Percentiles rank a stretch among this genome's conserved stretches.
Evolutionary conservation across 2,329 filamentous ascomycete species (phyloP).

Genomic region (Fusarium brachygibbosum): DNA sequence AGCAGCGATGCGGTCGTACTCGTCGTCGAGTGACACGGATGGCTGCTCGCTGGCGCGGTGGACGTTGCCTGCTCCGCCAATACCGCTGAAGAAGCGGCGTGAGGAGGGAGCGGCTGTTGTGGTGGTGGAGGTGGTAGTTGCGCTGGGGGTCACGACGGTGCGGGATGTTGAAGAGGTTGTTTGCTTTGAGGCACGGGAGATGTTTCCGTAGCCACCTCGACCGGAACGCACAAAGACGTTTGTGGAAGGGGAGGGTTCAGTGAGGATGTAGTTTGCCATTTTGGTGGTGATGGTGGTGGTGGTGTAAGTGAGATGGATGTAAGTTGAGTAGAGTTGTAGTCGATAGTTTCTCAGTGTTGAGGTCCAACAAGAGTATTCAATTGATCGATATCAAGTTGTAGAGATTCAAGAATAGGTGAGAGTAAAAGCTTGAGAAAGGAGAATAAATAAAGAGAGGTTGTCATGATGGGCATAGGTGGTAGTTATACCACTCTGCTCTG

Average conservation of each 20-base stretch:
- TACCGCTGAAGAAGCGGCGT: slow-evolving; percentile 73
- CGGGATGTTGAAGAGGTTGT: slow-evolving; percentile 62
- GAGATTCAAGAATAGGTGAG: slow-evolving; percentile 6
- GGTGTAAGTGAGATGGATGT: slow-evolving; percentile 27
- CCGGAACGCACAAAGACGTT: slow-evolving; percentile 62
- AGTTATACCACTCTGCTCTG: slow-evolving; percentile 42
- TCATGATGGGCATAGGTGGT: slow-evolving; percentile 40
- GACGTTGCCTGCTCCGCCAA: slow-evolving; percentile 75
- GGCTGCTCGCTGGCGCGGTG: slow-evolving; percentile 62
- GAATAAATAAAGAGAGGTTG: slow-evolving; percentile 27
- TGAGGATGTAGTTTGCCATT: slow-evolving; percentile 54
- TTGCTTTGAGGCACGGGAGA: slow-evolving; percentile 63
- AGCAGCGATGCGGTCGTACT: slow-evolving; percentile 60
- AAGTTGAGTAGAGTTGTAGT: slow-evolving; percentile 13
- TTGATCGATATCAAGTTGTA: slow-evolving; percentile 2
- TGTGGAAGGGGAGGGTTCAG: slow-evolving; percentile 52
- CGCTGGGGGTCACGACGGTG: slow-evolving; percentile 57
- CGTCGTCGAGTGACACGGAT: slow-evolving; percentile 65
- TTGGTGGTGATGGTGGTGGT: slow-evolving; percentile 23
- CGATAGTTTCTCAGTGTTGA: slow-evolving; percentile 9
- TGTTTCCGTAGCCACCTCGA: slow-evolving; percentile 70
- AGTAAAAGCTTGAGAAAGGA: slow-evolving; percentile 13
- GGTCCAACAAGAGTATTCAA: background rate
- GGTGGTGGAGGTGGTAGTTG: slow-evolving; percentile 51
- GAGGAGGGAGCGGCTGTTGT: slow-evolving; percentile 56